Conservation (phyloP, 768 basidiomycete genomes). For the Leucocoprinus leucothites region DNA sequence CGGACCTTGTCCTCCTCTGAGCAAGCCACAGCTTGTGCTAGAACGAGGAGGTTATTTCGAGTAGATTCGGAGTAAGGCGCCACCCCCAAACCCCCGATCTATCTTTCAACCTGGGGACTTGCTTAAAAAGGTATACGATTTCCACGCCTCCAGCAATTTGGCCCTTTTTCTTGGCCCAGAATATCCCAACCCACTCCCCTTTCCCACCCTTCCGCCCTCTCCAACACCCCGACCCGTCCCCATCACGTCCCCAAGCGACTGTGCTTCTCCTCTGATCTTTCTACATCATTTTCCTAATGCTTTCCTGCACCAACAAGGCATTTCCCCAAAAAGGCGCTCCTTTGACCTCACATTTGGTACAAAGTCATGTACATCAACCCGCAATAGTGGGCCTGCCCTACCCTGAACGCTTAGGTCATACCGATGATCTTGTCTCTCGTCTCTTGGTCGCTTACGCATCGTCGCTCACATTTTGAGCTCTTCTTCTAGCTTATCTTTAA, state of each 20-base stretch:
- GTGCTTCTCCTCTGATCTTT: not conserved
- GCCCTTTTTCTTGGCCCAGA: not conserved
- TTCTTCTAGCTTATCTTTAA: slow-evolving; percentile 6
- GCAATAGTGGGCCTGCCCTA: not conserved
- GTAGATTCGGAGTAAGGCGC: not conserved
- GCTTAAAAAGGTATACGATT: not conserved
- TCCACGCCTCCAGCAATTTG: not conserved
- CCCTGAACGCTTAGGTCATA: slow-evolving; percentile 2
- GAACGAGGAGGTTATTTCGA: too few relatives aligned
- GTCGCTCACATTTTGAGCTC: not conserved
- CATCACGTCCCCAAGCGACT: slow-evolving; percentile 6
- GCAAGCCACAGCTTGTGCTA: too few relatives aligned
- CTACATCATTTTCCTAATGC: too few relatives aligned
- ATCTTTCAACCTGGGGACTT: not conserved
- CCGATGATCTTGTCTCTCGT: not conserved
- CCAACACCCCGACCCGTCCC: not conserved
- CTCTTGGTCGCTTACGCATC: not conserved
- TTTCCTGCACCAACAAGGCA: not conserved
- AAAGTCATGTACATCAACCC: not conserved
- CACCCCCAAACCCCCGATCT: not conserved
- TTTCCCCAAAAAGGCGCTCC: not conserved
- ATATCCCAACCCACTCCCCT: not conserved
- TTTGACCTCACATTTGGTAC: not conserved
- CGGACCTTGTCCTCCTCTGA: not conserved
- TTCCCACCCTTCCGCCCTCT: not conserved